phyloP scores from a whole-genome alignment of 106 monocot genomes.

The Dendrobium huoshanense region DNA sequence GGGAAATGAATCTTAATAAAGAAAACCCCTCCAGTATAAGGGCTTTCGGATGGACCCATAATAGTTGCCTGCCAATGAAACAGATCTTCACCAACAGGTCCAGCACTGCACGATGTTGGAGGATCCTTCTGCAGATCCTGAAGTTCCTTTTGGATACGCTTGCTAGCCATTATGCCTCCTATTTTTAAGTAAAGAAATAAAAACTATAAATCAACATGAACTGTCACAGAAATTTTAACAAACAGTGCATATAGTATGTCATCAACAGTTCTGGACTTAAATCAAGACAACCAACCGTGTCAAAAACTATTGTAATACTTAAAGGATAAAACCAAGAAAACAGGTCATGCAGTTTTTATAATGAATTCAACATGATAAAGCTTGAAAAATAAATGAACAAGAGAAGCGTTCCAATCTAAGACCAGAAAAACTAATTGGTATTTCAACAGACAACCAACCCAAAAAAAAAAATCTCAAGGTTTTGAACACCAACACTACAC shows the following conservation, averaged over 20 bases:
- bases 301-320: neutral
- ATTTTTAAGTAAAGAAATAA: neutral
- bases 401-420: neutral
- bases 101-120: constrained; percentile 28
- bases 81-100: constrained; percentile 23
- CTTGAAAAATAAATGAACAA: neutral
- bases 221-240: neutral
- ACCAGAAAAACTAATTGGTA: neutral
- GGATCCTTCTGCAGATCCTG: constrained; percentile 23
- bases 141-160: constrained; percentile 27
- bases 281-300: neutral
- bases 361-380: neutral
- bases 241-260: neutral
- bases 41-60: constrained; percentile 25
- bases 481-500: too few relatives aligned
- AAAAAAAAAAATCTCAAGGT: too few relatives aligned
- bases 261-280: neutral
- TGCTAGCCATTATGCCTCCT: constrained; percentile 22
- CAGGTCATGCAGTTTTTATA: neutral
- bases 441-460: neutral
- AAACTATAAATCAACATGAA: neutral
- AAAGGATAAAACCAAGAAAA: neutral
- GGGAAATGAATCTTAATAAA: constrained; percentile 21
- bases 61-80: constrained; percentile 31
- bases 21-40: constrained; percentile 25